phyloP scores from a whole-genome alignment of 345 rosid genomes.

The Gossypium mustelinum region DNA sequence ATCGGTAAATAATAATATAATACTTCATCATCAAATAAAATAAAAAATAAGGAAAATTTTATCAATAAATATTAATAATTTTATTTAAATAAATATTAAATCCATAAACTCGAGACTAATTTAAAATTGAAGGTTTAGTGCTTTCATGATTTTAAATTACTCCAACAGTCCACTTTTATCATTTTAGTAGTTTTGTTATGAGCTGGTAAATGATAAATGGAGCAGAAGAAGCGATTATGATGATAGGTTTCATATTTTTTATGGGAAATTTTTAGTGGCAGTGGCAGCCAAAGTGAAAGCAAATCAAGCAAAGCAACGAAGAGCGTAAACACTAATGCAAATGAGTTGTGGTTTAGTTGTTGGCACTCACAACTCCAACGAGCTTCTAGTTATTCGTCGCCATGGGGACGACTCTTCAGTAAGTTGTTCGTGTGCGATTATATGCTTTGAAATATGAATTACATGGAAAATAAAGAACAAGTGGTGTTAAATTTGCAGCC shows the following conservation, averaged over 20 bases:
- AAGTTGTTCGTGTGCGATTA: not conserved
- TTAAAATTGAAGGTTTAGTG: no score
- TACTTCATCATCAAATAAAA: no score
- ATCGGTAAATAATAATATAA: no score
- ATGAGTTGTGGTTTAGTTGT: constrained; percentile 42
- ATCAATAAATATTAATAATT: no score
- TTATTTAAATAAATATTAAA: no score
- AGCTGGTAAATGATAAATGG: not conserved
- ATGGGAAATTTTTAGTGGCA: not conserved
- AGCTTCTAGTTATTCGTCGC: constrained; percentile 36
- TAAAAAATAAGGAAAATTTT: no score
- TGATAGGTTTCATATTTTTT: not conserved
- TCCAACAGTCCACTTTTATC: not conserved
- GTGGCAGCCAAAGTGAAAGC: not conserved
- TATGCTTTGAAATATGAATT: not conserved
- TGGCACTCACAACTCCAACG: constrained; percentile 48
- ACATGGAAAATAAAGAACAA: not conserved
- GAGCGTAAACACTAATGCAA: constrained; percentile 24
- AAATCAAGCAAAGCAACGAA: not conserved
- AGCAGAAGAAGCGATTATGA: not conserved
- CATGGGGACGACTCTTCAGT: constrained; percentile 32
- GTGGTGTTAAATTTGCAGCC: constrained; percentile 16
- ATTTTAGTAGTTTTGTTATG: not conserved
- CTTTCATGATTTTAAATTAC: not conserved
- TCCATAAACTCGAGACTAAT: no score